Conservation (phyloP, 441 rosid species). For the Rhodomyrtus psidioides region DNA sequence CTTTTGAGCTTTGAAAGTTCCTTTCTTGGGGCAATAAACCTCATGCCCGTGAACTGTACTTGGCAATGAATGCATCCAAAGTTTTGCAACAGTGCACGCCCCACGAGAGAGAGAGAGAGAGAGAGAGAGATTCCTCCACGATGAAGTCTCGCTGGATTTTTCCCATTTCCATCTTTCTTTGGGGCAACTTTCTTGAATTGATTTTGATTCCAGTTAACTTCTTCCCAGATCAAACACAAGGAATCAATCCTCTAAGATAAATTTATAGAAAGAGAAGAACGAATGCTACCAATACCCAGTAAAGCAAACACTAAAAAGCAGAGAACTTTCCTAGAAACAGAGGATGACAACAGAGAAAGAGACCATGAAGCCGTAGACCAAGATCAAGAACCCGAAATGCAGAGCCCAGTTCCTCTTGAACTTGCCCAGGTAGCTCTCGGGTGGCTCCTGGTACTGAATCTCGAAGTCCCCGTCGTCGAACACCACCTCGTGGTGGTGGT, state of each 20-base stretch:
- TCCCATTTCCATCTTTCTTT: not conserved
- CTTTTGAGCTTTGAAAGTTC: not conserved
- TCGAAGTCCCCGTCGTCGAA: conserved; percentile 69
- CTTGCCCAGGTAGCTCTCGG: conserved; percentile 84
- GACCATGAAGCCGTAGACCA: conserved; percentile 73
- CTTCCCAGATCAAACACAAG: not conserved
- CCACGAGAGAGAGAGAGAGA: not conserved
- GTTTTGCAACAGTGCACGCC: not conserved
- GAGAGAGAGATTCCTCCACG: not conserved
- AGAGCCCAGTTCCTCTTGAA: conserved; percentile 95
- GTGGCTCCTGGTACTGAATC: conserved; percentile 94
- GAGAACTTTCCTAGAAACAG: conserved; percentile 38
- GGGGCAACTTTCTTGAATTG: too few relatives aligned
- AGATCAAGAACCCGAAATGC: conserved; percentile 81
- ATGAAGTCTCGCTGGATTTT: not conserved
- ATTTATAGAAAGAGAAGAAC: not conserved
- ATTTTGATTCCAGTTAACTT: not conserved
- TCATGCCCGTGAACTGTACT: not conserved
- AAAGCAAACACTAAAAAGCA: not conserved
- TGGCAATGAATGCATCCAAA: not conserved
- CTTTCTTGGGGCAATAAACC: not conserved
- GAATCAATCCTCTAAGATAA: not conserved
- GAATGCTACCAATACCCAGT: not conserved
- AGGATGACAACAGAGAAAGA: conserved; percentile 77
- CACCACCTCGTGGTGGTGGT: conserved; percentile 9